phyloP scores from a whole-genome alignment of 1,139 yeast species.

The Casaregolazyma suthepensis region DNA sequence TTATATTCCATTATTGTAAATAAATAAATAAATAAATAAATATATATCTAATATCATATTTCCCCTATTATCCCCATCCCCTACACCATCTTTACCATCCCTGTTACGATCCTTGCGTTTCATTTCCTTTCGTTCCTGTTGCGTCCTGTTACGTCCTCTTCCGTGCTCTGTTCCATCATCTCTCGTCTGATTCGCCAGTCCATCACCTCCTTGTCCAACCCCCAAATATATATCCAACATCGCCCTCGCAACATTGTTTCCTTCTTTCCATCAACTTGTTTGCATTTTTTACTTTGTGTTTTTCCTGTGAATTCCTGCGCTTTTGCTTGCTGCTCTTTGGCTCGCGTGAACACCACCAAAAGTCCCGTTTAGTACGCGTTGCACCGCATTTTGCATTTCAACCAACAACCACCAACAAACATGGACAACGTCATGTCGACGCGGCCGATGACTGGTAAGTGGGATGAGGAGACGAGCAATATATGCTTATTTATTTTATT shows the following conservation, averaged over 20 bases:
- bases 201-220: no score
- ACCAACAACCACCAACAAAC: neutral
- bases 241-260: neutral
- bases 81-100: no score
- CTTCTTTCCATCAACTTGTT: neutral
- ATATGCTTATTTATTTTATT: neutral
- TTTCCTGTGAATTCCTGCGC: neutral
- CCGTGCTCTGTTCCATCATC: no score
- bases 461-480: neutral
- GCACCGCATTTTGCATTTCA: neutral
- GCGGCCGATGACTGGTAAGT: slow-evolving; percentile 21
- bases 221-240: neutral
- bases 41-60: no score
- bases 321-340: neutral
- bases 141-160: no score
- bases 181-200: no score
- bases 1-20: no score
- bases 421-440: slow-evolving; percentile 12
- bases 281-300: neutral
- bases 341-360: neutral
- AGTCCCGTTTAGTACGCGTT: neutral
- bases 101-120: no score
- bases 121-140: no score
- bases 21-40: no score
- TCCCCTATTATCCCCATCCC: no score